A percentile compares a stretch with the other conserved stretches of the same genome.
Conservation (phyloP, 129 eudicot species). For the Calendula officinalis region DNA sequence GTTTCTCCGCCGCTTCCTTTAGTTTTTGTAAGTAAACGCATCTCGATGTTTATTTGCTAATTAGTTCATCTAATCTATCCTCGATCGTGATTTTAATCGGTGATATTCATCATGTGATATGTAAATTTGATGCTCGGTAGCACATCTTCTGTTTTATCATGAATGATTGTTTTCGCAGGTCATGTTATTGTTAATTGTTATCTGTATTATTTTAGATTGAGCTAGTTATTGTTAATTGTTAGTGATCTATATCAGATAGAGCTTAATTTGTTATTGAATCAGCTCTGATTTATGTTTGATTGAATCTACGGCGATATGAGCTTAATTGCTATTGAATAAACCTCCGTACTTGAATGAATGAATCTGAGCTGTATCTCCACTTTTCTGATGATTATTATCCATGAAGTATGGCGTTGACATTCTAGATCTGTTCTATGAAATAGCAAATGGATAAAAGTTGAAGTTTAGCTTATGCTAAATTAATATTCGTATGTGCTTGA, state of each 20-base stretch:
- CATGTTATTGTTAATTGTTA: neutral
- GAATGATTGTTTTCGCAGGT: slow-evolving; percentile 1
- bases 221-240: neutral
- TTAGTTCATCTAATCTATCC: neutral
- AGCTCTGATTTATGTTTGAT: neutral
- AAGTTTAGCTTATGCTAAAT: too few species aligned
- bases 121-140: neutral
- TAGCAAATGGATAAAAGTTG: too few species aligned
- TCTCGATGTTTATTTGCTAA: neutral
- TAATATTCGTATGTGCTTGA: too few species aligned
- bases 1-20: neutral
- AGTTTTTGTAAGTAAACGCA: neutral
- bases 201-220: too few species aligned
- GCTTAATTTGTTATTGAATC: slow-evolving; percentile 1
- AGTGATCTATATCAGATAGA: slow-evolving; percentile 3
- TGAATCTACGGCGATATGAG: neutral
- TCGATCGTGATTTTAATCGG: neutral
- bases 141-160: neutral
- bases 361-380: too few species aligned
- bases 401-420: too few species aligned
- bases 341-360: neutral
- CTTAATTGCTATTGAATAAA: neutral
- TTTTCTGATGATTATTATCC: too few species aligned
- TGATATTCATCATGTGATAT: neutral
- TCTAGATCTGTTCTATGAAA: too few species aligned